These are phyloP conservation scores for Cryphonectria naterciae DNA, from an alignment of 2,329 filamentous ascomycete species.

Conservation along the genomic window DNA sequence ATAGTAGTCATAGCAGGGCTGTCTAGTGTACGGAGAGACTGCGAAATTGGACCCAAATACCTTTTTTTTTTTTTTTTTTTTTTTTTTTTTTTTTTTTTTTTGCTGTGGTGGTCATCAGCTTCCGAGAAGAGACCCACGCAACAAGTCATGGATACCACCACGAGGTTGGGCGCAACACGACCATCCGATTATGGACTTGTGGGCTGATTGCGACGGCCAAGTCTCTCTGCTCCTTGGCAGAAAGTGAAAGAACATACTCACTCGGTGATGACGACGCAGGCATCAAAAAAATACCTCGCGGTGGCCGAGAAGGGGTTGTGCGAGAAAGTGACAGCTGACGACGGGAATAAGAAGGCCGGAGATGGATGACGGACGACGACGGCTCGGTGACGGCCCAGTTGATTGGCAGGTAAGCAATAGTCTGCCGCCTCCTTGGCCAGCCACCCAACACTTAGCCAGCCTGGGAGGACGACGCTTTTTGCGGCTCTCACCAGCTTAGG, in stretches of 20 bases:
- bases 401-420: neutral
- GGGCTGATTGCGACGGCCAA: neutral
- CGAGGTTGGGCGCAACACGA: neutral
- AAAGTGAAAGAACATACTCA: neutral
- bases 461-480: neutral
- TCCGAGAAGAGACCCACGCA: neutral
- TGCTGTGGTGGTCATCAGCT: neutral
- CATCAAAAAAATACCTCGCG: neutral
- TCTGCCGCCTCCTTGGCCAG: neutral
- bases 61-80: neutral
- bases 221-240: neutral
- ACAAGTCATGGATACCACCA: neutral
- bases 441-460: neutral
- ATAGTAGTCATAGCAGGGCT: neutral
- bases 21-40: neutral
- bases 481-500: neutral
- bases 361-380: neutral
- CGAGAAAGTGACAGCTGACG: neutral
- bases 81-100: too few relatives aligned
- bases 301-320: neutral
- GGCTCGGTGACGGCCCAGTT: too few relatives aligned
- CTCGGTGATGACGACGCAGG: neutral
- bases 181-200: neutral
- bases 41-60: neutral
- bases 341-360: neutral